Evolutionary conservation across 2,329 filamentous ascomycete species (phyloP).

Genomic region (Metarhizium brunneum): DNA sequence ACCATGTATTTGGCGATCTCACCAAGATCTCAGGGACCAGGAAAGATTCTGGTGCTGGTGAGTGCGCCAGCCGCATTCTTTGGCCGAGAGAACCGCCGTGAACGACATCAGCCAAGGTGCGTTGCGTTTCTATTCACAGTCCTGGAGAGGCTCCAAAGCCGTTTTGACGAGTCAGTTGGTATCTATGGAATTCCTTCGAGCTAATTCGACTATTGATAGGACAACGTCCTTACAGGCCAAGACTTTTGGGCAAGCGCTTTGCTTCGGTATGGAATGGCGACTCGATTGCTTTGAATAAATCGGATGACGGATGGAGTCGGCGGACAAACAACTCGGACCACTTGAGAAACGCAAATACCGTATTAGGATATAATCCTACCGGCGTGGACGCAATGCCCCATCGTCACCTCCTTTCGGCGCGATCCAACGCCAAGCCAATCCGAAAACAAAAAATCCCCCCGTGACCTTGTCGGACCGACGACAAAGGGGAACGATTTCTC

Average conservation of each 20-base stretch:
- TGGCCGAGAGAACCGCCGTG: constrained; percentile 2
- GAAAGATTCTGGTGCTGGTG: too few species aligned
- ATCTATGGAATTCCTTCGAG: too few species aligned
- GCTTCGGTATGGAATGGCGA: too few species aligned
- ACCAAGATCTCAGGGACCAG: neutral
- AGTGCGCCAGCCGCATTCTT: neutral
- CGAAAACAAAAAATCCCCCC: neutral
- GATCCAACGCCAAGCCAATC: neutral
- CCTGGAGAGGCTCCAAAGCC: neutral
- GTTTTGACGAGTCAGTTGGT: neutral
- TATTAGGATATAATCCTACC: too few species aligned
- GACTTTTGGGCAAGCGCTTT: too few species aligned
- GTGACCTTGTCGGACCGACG: constrained; percentile 2
- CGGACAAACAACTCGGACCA: too few species aligned
- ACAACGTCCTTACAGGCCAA: too few species aligned
- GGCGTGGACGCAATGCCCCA: too few species aligned
- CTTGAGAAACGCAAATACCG: too few species aligned
- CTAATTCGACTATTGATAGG: too few species aligned
- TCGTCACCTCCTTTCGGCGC: neutral
- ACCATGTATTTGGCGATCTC: neutral
- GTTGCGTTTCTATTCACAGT: neutral
- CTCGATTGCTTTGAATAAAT: too few species aligned
- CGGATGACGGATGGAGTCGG: too few species aligned
- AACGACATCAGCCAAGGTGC: neutral
- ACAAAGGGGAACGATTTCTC: neutral